Evolutionary conservation across 2,329 filamentous ascomycete genomes (phyloP).

Genomic region (Pseudogymnoascus sp.): DNA sequence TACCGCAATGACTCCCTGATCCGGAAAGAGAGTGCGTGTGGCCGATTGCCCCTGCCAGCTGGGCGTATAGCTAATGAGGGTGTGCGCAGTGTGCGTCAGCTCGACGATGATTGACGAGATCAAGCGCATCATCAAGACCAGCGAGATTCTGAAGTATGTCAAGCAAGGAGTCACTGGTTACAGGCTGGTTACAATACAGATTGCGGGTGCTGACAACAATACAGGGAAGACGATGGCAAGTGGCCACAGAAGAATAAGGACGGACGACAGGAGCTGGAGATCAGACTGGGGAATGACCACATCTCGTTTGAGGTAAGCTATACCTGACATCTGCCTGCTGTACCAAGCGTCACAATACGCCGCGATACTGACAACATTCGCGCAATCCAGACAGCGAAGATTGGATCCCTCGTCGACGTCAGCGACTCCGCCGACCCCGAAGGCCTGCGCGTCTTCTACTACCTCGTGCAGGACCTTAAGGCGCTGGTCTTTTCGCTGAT

Average conservation of each 20-base stretch:
- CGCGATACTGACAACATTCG: not conserved
- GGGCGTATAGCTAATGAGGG: not conserved
- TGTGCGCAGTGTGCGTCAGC: conserved; percentile 79
- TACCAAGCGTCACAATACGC: not conserved
- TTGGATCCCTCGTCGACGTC: conserved; percentile 92
- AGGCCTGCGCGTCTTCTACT: conserved; percentile 95
- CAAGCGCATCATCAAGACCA: conserved; percentile 92
- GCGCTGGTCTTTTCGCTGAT: conserved; percentile 95
- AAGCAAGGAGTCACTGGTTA: not conserved
- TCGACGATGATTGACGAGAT: conserved; percentile 86
- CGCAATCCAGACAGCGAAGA: conserved; percentile 76
- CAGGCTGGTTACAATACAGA: not conserved
- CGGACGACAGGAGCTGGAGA: conserved; percentile 91
- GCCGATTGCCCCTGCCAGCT: not conserved
- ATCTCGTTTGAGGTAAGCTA: conserved; percentile 84
- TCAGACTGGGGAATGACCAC: conserved; percentile 86
- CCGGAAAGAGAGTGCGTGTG: conserved; percentile 87
- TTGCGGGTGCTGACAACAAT: conserved; percentile 21
- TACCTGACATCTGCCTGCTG: not conserved
- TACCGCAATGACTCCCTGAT: conserved; percentile 98
- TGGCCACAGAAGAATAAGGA: conserved; percentile 99
- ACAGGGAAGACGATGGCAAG: conserved; percentile 91
- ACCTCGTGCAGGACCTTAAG: conserved; percentile 94
- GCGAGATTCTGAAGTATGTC: conserved; percentile 88
- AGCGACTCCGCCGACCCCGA: conserved; percentile 94